phyloP scores from a whole-genome alignment of 169 alveolate genomes.

The Plasmodium billcollinsi region DNA sequence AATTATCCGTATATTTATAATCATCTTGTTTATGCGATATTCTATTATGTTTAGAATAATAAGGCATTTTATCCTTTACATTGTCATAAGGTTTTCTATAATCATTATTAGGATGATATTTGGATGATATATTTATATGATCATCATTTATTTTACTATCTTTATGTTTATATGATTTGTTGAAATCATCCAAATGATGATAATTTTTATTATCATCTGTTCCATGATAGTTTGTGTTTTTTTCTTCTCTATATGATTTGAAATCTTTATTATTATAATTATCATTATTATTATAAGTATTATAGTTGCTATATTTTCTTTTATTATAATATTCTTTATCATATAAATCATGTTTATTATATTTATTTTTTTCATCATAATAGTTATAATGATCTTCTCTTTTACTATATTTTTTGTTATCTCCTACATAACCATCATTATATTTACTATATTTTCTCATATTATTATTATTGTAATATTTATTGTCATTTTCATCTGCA shows the following conservation, averaged over 20 bases:
- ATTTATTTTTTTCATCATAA: neutral
- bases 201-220: slow-evolving; percentile 4
- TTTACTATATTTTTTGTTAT: slow-evolving; percentile 6
- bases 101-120: slow-evolving; percentile 12
- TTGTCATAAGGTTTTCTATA: slow-evolving; percentile 22
- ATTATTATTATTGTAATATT: slow-evolving; percentile 14
- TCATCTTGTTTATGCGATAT: neutral
- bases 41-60: slow-evolving; percentile 2
- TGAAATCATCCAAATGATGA: neutral
- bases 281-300: slow-evolving; percentile 36
- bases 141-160: neutral
- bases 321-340: slow-evolving; percentile 8
- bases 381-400: slow-evolving; percentile 3
- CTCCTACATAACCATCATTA: slow-evolving; percentile 6
- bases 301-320: neutral
- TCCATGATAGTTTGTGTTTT: slow-evolving; percentile 9
- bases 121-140: slow-evolving; percentile 14
- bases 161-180: neutral
- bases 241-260: slow-evolving; percentile 14
- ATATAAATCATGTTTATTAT: slow-evolving; percentile 6
- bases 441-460: slow-evolving; percentile 14
- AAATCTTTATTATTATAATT: slow-evolving; percentile 19
- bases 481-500: slow-evolving; percentile 34
- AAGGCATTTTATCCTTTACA: neutral
- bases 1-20: slow-evolving; percentile 4